These are phyloP conservation scores for Aschersonia sp. DNA, from an alignment of 2,329 filamentous ascomycete genomes.

Conservation along the genomic window DNA sequence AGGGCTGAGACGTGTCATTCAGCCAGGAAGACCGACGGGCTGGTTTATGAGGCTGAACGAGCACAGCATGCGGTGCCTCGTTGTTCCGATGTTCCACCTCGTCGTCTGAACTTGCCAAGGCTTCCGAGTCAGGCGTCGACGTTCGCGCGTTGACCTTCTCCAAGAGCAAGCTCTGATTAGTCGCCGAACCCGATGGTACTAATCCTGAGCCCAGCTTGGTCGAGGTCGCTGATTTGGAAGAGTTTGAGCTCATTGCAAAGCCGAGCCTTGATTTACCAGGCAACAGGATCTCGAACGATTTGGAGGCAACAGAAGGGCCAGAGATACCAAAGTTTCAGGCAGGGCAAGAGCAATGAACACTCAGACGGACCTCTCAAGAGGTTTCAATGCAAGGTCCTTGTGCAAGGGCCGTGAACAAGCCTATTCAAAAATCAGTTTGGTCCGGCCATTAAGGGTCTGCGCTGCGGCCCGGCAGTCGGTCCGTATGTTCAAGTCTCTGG, in stretches of 20 bases:
- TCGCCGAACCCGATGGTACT: slow-evolving; percentile 32
- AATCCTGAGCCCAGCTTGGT: slow-evolving; percentile 35
- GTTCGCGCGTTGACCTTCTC: slow-evolving; percentile 68
- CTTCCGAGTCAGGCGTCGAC: slow-evolving; percentile 88
- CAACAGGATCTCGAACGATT: slow-evolving; percentile 1
- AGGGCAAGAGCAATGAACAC: no score
- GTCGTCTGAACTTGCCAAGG: slow-evolving; percentile 85
- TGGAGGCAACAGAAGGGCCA: background rate
- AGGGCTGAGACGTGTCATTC: slow-evolving; percentile 59
- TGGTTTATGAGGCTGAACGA: slow-evolving; percentile 39
- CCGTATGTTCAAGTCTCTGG: no score
- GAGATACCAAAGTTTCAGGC: no score
- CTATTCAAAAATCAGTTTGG: no score
- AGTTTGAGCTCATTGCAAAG: slow-evolving; percentile 32
- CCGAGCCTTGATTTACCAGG: slow-evolving; percentile 6
- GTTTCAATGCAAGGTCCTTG: no score
- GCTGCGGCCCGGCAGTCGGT: no score
- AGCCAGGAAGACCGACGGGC: slow-evolving; percentile 70
- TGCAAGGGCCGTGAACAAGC: no score
- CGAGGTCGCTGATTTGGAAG: slow-evolving; percentile 32
- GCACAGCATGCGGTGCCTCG: slow-evolving; percentile 28
- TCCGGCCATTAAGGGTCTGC: no score
- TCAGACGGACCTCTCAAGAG: no score
- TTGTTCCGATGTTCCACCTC: slow-evolving; percentile 55
- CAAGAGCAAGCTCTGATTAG: slow-evolving; percentile 49